These are phyloP conservation scores for Scleroderma citrinum DNA, from an alignment of 768 basidiomycete species.

Conservation along the genomic window DNA sequence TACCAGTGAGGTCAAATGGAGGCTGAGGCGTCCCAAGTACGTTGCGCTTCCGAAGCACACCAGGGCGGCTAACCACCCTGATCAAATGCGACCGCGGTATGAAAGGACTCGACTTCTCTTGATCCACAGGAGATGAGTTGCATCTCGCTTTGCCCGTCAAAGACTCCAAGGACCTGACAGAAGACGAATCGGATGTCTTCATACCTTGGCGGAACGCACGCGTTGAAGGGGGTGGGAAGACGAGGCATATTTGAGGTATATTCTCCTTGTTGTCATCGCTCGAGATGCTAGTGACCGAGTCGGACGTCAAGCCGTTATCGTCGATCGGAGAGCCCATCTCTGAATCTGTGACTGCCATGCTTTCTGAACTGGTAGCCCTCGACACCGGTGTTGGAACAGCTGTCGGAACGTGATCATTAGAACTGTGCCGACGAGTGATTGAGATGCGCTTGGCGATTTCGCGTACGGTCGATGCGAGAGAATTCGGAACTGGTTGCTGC, in stretches of 20 bases:
- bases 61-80: constrained; percentile 20
- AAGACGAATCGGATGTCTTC: constrained; percentile 29
- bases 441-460: constrained; percentile 56
- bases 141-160: constrained; percentile 24
- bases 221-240: constrained; percentile 42
- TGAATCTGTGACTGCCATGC: constrained; percentile 42
- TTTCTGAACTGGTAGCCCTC: constrained; percentile 40
- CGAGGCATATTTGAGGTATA: constrained; percentile 33
- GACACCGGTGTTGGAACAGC: constrained; percentile 26
- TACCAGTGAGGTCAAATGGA: constrained; percentile 4
- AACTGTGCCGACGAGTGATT: constrained; percentile 30
- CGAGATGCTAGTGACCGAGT: constrained; percentile 48
- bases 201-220: constrained; percentile 38
- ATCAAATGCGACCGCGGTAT: constrained; percentile 18
- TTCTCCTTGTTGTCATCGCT: constrained; percentile 28
- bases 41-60: constrained; percentile 16
- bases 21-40: too few relatives aligned
- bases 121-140: constrained; percentile 9
- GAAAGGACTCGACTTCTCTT: constrained; percentile 7
- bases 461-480: constrained; percentile 50
- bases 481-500: constrained; percentile 16
- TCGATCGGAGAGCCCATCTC: constrained; percentile 62
- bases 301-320: constrained; percentile 51
- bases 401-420: constrained; percentile 13
- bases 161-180: constrained; percentile 31